phyloP scores from a whole-genome alignment of 306 rosid species.

The Vachellia pachyceras region DNA sequence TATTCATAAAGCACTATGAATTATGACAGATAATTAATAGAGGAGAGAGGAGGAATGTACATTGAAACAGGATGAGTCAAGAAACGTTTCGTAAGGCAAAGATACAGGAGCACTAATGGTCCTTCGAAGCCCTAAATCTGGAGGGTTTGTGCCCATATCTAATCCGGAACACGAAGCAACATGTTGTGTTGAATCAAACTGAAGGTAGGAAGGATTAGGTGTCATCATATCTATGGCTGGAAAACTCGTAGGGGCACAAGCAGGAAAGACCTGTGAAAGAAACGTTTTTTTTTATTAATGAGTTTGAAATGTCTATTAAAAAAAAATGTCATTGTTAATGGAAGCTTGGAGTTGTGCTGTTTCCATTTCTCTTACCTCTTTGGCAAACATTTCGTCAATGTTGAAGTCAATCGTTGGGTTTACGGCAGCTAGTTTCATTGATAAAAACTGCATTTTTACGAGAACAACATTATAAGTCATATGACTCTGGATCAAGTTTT shows the following conservation, averaged over 20 bases:
- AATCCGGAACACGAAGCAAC: conserved; percentile 63
- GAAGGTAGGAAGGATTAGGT: conserved; percentile 59
- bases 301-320: too few species aligned
- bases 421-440: conserved; percentile 94
- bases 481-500: not conserved
- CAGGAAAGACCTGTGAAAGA: conserved; percentile 64
- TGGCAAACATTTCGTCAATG: conserved; percentile 75
- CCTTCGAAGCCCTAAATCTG: conserved; percentile 63
- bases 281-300: not conserved
- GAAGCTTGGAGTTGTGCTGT: not conserved
- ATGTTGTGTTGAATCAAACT: conserved; percentile 68
- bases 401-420: conserved; percentile 89
- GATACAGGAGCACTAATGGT: conserved; percentile 63
- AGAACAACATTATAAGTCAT: conserved; percentile 3
- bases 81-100: conserved; percentile 61
- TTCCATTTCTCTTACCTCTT: conserved; percentile 68
- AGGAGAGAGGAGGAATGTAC: conserved; percentile 49
- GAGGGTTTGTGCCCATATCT: conserved; percentile 58
- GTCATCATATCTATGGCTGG: conserved; percentile 57
- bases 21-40: not conserved
- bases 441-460: conserved; percentile 73
- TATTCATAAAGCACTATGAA: not conserved
- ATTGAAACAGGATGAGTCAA: conserved; percentile 65
- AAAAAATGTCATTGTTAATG: too few species aligned
- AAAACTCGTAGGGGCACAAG: conserved; percentile 52